Evolutionary conservation across 352 stramenopile species (phyloP), one percentile per base, ranked within the genome.

Genomic region (Globisporangium spiculum): DNA sequence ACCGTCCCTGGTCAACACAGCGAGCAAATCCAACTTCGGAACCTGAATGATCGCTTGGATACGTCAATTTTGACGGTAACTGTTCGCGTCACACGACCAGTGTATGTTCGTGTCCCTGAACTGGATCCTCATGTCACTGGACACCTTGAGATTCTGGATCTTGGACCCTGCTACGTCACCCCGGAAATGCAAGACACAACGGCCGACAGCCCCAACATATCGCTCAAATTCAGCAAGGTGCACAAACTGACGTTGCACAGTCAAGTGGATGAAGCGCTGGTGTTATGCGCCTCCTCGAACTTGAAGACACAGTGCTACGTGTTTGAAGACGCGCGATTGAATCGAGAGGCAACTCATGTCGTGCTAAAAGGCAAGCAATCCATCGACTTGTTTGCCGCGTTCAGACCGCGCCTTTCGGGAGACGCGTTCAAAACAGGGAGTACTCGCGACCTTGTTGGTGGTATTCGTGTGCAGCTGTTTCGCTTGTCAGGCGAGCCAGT

Each of bases 231-330:
- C 68, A 95, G 87, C 70, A 96, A 96, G 72, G 77, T 93, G 26
- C 87, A 91, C 74, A 95, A 94, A 58, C 68, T 96, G 46, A 93
- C 87, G 14, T 62, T 96, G 26, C 73, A 89, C 30, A 95, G 84
- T 66, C 87, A 96, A 78, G 89, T 96, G 4, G 70, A 79, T 4
- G 80, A 95, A 61, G 75, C 81, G 2, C 70, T 96, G 30, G 66
- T 96, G 38, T 60, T 96, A 20, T 93, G 78, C 65, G 86, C 89
- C 20, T 93, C 86, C 22, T 95, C 88, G 16, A 96, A 96, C 68
- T 63, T 96, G 57, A 94, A 94, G 71, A 96, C 86, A 6, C 89
- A 96, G 69, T 96, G 89, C 65, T 96, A 96, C 60, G 87, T 96
- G 6, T 96, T 89, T 57, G 86, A 95, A 69, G 88, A 96, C 56